Evolutionary conservation across 768 basidiomycete species (phyloP).

Genomic region (Rhodotorula taiwanensis): DNA sequence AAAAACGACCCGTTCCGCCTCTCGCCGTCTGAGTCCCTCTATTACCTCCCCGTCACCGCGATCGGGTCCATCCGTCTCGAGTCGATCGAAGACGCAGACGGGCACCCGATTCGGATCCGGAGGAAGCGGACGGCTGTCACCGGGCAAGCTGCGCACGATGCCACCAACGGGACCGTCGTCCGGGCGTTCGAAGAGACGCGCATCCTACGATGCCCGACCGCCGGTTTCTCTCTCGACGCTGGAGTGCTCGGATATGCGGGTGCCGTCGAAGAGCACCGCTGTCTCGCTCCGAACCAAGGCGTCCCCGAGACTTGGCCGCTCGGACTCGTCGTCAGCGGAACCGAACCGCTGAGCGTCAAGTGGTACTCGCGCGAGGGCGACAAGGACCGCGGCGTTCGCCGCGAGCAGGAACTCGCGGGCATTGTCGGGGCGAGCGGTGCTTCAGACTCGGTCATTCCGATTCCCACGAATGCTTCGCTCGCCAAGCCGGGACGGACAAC

Average conservation of each 20-base stretch:
- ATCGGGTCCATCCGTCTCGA: constrained; percentile 19
- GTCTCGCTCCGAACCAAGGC: background rate
- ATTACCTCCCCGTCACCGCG: constrained; percentile 28
- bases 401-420: constrained; percentile 16
- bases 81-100: constrained; percentile 12
- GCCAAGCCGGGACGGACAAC: constrained; percentile 7
- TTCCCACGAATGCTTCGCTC: constrained; percentile 26
- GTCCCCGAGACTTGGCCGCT: constrained; percentile 9
- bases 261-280: constrained; percentile 17
- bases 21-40: constrained; percentile 24
- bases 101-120: constrained; percentile 22
- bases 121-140: constrained; percentile 13
- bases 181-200: constrained; percentile 9
- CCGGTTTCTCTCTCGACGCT: constrained; percentile 16
- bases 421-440: constrained; percentile 1
- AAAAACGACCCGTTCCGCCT: constrained; percentile 20
- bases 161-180: background rate
- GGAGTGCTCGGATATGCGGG: background rate
- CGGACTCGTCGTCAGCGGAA: constrained; percentile 19
- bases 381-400: background rate
- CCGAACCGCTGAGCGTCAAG: constrained; percentile 17
- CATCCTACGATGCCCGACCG: constrained; percentile 25
- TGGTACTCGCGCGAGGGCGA: constrained; percentile 21
- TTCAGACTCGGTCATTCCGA: background rate
- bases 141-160: too few species aligned